These are phyloP conservation scores for Fusarium globosum DNA, from an alignment of 2,329 filamentous ascomycete genomes.

Conservation along the genomic window DNA sequence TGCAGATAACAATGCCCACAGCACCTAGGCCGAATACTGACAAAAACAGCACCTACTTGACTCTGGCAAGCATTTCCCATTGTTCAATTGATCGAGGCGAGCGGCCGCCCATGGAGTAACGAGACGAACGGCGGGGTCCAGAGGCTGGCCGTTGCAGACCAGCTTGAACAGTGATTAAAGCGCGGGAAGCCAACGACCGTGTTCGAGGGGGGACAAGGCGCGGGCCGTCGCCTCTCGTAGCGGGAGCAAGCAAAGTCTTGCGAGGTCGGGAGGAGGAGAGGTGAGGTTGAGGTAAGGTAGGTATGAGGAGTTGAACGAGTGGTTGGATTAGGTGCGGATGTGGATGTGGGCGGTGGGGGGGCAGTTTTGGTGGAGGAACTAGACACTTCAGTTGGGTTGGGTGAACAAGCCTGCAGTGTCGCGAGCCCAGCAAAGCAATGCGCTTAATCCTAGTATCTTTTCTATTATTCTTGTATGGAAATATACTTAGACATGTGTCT, in stretches of 20 bases:
- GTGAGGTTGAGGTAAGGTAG: slow-evolving; percentile 25
- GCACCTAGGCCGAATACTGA: slow-evolving; percentile 23
- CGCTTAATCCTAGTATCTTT: slow-evolving; percentile 22
- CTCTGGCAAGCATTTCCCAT: slow-evolving; percentile 60
- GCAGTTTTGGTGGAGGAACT: slow-evolving; percentile 36
- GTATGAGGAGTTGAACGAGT: slow-evolving; percentile 40
- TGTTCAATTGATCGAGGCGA: slow-evolving; percentile 57
- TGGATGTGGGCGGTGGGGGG: slow-evolving; percentile 44
- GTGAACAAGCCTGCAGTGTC: slow-evolving; percentile 6
- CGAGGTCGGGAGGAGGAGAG: slow-evolving; percentile 31
- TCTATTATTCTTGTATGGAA: slow-evolving; percentile 5
- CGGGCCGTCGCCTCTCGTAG: slow-evolving; percentile 38
- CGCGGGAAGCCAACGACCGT: slow-evolving; percentile 22
- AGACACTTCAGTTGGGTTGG: slow-evolving; percentile 17
- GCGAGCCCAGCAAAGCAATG: slow-evolving; percentile 15
- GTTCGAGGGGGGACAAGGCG: slow-evolving; percentile 25
- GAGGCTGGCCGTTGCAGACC: slow-evolving; percentile 33
- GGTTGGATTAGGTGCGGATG: slow-evolving; percentile 28
- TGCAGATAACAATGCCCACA: slow-evolving; percentile 1
- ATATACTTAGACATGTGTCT: slow-evolving; percentile 21
- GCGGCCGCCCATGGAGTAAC: slow-evolving; percentile 56
- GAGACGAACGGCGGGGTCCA: slow-evolving; percentile 35
- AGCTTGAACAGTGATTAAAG: slow-evolving; percentile 21
- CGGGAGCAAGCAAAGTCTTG: slow-evolving; percentile 21
- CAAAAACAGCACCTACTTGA: slow-evolving; percentile 54